Evolutionary conservation across 495 filamentous ascomycete species (phyloP), one percentile per base, ranked within the genome.

Genomic region (Acidomyces sp.): DNA sequence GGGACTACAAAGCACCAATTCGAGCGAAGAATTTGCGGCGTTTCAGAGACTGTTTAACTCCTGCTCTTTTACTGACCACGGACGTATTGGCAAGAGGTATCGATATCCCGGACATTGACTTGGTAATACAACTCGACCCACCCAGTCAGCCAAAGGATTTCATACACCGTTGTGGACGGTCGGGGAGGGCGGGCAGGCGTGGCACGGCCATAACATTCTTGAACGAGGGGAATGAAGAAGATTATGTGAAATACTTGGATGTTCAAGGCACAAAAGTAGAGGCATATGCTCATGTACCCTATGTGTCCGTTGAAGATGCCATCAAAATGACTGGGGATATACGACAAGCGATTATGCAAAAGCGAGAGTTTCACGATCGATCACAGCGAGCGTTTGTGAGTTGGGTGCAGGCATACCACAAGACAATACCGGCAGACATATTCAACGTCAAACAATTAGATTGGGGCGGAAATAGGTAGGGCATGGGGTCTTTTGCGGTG

Each of bases 81-180:
- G 82, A 88, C 55, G 80, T 88, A 12, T 80, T 82, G 10, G 82
- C 86, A 18, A 72, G 86, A 34, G 87, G 87, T 22, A 74, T 97
- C 12, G 90, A 97, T 53, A 93, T 97, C 45, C 90, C 92, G 1
- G 79, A 84, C 41, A 85, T 95, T 24, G 92, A 97, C 59, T 71
- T 96, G 5, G 88, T 96, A 22, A 70, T 95, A 2, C 88, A 96
- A 56, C 67, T 95, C 35, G 90, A 97, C 53, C 80, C 87, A 0
- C 90, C 90, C 1, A 79, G 75, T 21, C 88, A 95, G 55, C 85
- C 90, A 0, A 95, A 95, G 59, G 83, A 79, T 26, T 96, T 95
- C 59, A 77, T 97, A 39, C 90, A 97, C 62, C 78, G 90, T 41
- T 92, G 85, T 52, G 90, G 90, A 3, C 84, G 90, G 40, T 85